Percentiles rank a stretch among this genome's conserved stretches.
Evolutionary conservation across 2,329 filamentous ascomycete genomes (phyloP).

Genomic region (Botrytis byssoidea): DNA sequence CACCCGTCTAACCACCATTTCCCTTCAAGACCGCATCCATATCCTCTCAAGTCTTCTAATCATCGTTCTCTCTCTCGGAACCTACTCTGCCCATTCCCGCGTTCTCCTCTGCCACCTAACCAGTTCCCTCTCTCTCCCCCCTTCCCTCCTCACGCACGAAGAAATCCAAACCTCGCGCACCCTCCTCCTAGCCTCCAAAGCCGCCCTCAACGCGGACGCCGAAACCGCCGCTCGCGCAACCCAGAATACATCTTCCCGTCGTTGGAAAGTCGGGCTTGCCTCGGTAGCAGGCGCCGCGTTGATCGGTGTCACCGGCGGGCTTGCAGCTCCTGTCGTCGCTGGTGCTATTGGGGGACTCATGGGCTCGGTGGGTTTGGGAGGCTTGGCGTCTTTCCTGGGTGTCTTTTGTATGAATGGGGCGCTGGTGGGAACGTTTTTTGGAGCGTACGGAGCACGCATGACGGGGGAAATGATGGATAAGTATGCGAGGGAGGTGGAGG

Average conservation of each 20-base stretch:
- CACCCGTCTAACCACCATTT: conserved; percentile 55
- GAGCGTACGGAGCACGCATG: conserved; percentile 80
- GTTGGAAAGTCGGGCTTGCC: conserved; percentile 87
- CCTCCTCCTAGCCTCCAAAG: conserved; percentile 62
- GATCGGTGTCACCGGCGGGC: conserved; percentile 86
- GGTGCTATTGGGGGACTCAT: conserved; percentile 82
- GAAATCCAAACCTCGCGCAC: conserved; percentile 75
- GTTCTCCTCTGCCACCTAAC: conserved; percentile 66
- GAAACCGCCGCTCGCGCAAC: conserved; percentile 65
- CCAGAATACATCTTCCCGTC: conserved; percentile 63
- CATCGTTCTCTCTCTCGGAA: conserved; percentile 67
- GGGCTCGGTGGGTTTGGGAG: conserved; percentile 80
- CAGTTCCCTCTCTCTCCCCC: conserved; percentile 60
- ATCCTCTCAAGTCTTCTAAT: conserved; percentile 69
- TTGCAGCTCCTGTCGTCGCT: conserved; percentile 86
- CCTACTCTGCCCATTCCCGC: conserved; percentile 73
- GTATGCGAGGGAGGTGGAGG: conserved; percentile 83
- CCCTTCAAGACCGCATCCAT: conserved; percentile 58
- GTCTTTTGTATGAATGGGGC: conserved; percentile 83
- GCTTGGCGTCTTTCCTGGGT: conserved; percentile 81
- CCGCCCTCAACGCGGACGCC: conserved; percentile 68
- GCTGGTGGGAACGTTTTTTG: conserved; percentile 82
- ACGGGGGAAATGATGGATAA: conserved; percentile 81
- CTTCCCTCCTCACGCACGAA: conserved; percentile 61
- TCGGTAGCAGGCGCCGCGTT: conserved; percentile 83